Base-by-base conservation (phyloP, 345 rosid species). In the Rhizophora apiculata region DNA sequence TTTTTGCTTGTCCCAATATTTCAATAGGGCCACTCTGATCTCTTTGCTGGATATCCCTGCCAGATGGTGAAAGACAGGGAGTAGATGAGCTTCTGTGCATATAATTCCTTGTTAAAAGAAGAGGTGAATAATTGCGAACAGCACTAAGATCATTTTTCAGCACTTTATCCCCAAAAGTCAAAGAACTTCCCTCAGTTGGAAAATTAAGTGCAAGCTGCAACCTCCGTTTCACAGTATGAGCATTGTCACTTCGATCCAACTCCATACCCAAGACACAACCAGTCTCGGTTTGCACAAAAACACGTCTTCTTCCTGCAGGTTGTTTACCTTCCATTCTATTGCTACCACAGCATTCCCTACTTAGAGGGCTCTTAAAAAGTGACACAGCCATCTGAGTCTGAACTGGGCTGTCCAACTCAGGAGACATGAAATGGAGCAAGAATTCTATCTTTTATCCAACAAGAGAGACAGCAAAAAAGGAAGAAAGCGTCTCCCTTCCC, bases 221-320 rank as follows among this genome's bases (percentile, higher is more conserved):
- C 87, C 99, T 88, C 67, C 96, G 84, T 67, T 96, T 96, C 69
- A 96, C 97, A 0, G 95, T 92, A 68, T 96, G 96, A 11, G 85
- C 99, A 81, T 83, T 96, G 77, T 96, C 99, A 58, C 88, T 52
- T 15, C 99, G 97, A 77, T 96, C 98, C 73, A 96, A 74, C 79
- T 96, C 99, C 99, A 96, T 92, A n/a, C 94, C 98, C 75, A 92
- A 74, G 26, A 96, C 99, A 82, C 96, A 96, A 37, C 98, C 99
- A 8, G 87, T 92, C 81, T 96, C 99, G 0, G 99, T 96, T 60
- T 96, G 98, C 68, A 96, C 98, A 43, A 96, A 96, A 46, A 96
- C 98, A 64, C 88, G 79, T 59, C 99, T 89, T 68, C 97, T 79
- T 34, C 94, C 95, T 0, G 92, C 72, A 62, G 86, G 80, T 29